Percentiles rank a stretch among this genome's conserved stretches.
Conservation (phyloP, 768 basidiomycete species). For the Rhodotorula diobovata region DNA sequence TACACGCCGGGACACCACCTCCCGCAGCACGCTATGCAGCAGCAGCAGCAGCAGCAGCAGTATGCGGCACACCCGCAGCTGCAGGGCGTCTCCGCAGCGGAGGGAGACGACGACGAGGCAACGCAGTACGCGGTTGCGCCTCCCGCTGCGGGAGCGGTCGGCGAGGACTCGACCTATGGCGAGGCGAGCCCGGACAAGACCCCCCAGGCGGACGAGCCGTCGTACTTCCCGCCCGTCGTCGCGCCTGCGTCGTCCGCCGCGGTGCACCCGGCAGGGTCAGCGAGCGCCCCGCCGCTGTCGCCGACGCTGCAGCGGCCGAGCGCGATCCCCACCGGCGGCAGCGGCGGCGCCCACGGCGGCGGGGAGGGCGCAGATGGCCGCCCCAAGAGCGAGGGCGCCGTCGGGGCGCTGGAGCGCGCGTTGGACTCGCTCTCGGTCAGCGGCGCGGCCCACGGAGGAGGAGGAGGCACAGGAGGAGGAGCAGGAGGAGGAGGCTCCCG, state of each 20-base stretch:
- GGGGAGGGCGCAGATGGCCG: not conserved
- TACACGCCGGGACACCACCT: not conserved
- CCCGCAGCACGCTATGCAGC: not conserved
- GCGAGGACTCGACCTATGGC: not conserved
- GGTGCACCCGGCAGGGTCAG: too few relatives aligned
- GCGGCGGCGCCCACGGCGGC: not conserved
- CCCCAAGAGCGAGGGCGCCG: not conserved
- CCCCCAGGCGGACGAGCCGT: not conserved
- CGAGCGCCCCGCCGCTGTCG: too few relatives aligned
- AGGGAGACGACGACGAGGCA: not conserved
- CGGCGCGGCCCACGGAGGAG: not conserved
- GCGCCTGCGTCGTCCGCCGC: not conserved
- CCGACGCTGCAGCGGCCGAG: not conserved
- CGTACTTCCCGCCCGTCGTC: constrained; percentile 30
- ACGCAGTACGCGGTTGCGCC: not conserved
- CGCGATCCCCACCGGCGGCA: too few relatives aligned
- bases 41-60: not conserved
- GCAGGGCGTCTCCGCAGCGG: too few relatives aligned
- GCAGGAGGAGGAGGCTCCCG: not conserved
- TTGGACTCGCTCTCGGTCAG: not conserved
- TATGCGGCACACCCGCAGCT: not conserved
- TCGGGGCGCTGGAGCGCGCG: not conserved
- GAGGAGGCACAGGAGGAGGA: not conserved
- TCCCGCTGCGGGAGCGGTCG: too few relatives aligned
- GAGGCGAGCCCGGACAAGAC: not conserved